These are phyloP conservation scores for Grifola frondosa DNA, from an alignment of 1,284 basidiomycete species.

Conservation along the genomic window DNA sequence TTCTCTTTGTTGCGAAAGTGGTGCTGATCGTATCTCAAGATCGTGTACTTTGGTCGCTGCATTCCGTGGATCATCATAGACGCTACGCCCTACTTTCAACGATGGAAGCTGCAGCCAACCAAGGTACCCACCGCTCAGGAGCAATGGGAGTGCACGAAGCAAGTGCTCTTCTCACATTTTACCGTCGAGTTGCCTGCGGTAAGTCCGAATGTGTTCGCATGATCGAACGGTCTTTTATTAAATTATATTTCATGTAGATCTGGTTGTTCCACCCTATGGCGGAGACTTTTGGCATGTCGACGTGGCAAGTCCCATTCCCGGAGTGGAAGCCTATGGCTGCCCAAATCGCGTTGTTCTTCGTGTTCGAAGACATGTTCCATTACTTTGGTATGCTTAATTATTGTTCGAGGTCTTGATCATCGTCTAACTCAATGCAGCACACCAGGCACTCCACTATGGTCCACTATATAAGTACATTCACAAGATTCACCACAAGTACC, in stretches of 20 bases:
- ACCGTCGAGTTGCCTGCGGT: conserved; percentile 92
- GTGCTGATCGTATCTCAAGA: conserved; percentile 39
- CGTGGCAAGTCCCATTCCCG: conserved; percentile 93
- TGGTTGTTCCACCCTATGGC: conserved; percentile 97
- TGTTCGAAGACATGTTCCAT: conserved; percentile 96
- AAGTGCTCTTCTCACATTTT: conserved; percentile 94
- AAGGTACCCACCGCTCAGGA: conserved; percentile 82
- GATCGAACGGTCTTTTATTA: not conserved
- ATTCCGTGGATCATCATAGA: conserved; percentile 98
- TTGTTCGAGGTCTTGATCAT: not conserved
- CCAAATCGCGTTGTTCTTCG: conserved; percentile 90
- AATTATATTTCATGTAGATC: conserved; percentile 67
- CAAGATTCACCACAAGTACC: conserved; percentile 98
- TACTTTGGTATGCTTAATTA: conserved; percentile 56
- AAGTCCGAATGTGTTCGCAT: conserved; percentile 24
- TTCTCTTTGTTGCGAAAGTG: not conserved
- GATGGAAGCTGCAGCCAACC: conserved; percentile 91
- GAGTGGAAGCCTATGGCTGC: conserved; percentile 65
- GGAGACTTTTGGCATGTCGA: conserved; percentile 86
- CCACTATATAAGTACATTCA: conserved; percentile 96
- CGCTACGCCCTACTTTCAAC: conserved; percentile 87
- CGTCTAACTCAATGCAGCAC: conserved; percentile 50
- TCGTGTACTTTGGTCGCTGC: conserved; percentile 96
- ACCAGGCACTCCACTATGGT: conserved; percentile 89
- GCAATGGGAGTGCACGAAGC: conserved; percentile 97